phyloP scores from a whole-genome alignment of 1,284 basidiomycete species.

The Fomes fomentarius region DNA sequence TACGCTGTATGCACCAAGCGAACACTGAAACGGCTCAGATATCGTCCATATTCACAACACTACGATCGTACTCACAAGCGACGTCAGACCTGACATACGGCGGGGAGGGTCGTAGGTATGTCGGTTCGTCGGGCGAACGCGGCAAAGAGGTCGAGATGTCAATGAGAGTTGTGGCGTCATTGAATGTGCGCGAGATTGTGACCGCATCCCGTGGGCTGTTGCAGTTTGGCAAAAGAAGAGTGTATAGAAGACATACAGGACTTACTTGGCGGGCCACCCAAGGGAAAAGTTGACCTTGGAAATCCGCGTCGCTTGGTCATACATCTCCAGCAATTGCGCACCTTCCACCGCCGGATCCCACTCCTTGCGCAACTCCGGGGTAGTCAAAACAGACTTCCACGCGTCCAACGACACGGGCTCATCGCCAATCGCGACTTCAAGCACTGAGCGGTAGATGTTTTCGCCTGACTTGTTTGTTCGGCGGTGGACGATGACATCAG shows the following conservation, averaged over 20 bases:
- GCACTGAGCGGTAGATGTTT: conserved; percentile 79
- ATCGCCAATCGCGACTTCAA: conserved; percentile 75
- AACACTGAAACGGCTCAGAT: conserved; percentile 58
- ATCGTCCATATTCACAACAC: neutral
- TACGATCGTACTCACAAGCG: conserved; percentile 53
- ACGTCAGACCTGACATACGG: conserved; percentile 95
- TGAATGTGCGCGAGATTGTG: conserved; percentile 85
- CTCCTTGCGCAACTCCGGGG: conserved; percentile 83
- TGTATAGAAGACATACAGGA: conserved; percentile 16
- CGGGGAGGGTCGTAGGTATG: conserved; percentile 91
- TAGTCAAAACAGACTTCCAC: conserved; percentile 83
- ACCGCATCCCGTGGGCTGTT: conserved; percentile 89
- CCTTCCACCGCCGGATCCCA: conserved; percentile 95
- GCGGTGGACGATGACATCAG: conserved; percentile 73
- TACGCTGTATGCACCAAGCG: conserved; percentile 89
- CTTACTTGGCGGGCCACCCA: conserved; percentile 96
- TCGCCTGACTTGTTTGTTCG: conserved; percentile 68
- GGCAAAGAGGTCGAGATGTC: conserved; percentile 96
- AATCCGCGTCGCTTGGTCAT: conserved; percentile 86
- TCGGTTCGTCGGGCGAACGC: conserved; percentile 89
- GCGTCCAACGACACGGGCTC: conserved; percentile 71
- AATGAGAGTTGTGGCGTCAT: conserved; percentile 83
- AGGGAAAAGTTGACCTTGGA: conserved; percentile 89
- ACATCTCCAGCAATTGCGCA: conserved; percentile 82
- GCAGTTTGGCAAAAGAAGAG: conserved; percentile 6